Conservation (phyloP, 106 monocot species). For the Apostasia shenzhenica region DNA sequence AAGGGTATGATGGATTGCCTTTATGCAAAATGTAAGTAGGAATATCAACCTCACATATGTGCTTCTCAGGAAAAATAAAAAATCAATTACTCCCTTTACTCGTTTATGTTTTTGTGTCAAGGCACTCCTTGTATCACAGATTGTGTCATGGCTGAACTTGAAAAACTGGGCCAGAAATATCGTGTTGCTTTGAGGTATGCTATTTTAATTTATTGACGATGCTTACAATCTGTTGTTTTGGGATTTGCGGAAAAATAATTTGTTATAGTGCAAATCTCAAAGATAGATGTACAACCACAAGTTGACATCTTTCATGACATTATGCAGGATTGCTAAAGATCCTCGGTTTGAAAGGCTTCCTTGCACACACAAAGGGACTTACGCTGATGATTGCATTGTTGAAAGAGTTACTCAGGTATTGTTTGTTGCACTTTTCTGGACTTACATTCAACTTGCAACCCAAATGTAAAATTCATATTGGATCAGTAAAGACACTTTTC, state of each 20-base stretch:
- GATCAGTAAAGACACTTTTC: too few relatives aligned
- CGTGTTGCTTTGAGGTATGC: conserved; percentile 85
- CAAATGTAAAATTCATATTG: too few relatives aligned
- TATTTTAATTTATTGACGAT: conserved; percentile 2
- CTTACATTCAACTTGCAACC: not conserved
- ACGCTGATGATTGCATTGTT: conserved; percentile 99
- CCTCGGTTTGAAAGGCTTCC: conserved; percentile 93
- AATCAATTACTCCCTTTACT: not conserved
- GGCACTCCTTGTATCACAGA: conserved; percentile 99
- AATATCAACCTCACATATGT: not conserved
- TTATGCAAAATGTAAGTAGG: conserved; percentile 91
- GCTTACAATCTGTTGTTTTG: not conserved
- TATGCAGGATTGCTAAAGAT: conserved; percentile 85
- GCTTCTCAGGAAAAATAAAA: not conserved
- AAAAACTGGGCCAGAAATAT: conserved; percentile 97
- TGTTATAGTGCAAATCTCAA: too few relatives aligned
- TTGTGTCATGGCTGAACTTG: conserved; percentile 99
- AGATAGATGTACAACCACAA: not conserved
- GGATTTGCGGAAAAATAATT: not conserved
- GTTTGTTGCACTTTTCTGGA: not conserved
- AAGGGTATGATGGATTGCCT: conserved; percentile 99
- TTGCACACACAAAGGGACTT: conserved; percentile 96
- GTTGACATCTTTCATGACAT: conserved; percentile 1
- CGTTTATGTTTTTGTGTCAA: conserved; percentile 10
- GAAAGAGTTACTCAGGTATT: conserved; percentile 90